These are phyloP conservation scores for Quercus robur DNA, from an alignment of 306 rosid genomes.

Conservation along the genomic window DNA sequence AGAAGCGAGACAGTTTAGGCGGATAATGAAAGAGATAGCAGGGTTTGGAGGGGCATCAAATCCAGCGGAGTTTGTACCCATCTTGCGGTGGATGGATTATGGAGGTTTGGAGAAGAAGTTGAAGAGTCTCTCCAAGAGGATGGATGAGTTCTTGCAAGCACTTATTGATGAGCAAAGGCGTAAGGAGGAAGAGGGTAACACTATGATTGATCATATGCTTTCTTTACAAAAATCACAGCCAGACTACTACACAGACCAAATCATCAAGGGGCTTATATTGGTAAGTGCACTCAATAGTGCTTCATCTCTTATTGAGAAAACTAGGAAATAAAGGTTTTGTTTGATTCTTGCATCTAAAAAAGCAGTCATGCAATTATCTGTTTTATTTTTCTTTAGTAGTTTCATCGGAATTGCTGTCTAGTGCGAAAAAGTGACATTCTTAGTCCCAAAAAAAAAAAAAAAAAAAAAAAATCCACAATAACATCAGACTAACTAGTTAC, in stretches of 20 bases:
- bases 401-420: too few species aligned
- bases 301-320: background rate
- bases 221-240: slow-evolving; percentile 19
- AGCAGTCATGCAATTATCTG: too few species aligned
- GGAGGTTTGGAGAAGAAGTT: slow-evolving; percentile 12
- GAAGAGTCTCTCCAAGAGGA: slow-evolving; percentile 11
- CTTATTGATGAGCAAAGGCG: slow-evolving; percentile 12
- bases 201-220: slow-evolving; percentile 15
- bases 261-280: slow-evolving; percentile 25
- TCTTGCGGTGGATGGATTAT: slow-evolving; percentile 38
- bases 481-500: too few species aligned
- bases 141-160: slow-evolving; percentile 23
- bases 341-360: too few species aligned
- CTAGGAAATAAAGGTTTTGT: too few species aligned
- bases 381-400: too few species aligned
- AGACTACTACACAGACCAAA: slow-evolving; percentile 12
- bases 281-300: background rate
- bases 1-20: slow-evolving; percentile 45
- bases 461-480: too few species aligned
- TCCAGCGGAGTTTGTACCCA: slow-evolving; percentile 40
- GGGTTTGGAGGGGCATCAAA: slow-evolving; percentile 17
- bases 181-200: background rate
- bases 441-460: too few species aligned
- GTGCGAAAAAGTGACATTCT: too few species aligned
- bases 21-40: slow-evolving; percentile 18